Evolutionary conservation across 1,284 basidiomycete genomes (phyloP).

Genomic region (Rhodotorula sp.): DNA sequence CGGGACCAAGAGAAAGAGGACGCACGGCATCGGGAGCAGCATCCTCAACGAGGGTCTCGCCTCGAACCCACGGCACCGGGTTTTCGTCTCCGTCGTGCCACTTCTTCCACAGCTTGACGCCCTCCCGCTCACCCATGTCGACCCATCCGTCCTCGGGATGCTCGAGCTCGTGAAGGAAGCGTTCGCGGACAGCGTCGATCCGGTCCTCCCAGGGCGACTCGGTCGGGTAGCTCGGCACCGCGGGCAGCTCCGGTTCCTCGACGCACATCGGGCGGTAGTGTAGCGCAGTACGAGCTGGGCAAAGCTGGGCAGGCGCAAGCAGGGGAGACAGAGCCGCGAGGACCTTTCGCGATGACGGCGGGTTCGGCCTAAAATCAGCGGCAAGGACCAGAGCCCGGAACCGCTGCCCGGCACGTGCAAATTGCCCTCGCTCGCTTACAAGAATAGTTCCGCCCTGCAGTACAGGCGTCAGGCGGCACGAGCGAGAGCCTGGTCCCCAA

Average conservation of each 20-base stretch:
- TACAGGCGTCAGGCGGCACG: too few species aligned
- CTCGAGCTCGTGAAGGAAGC: slow-evolving; percentile 20
- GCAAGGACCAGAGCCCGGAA: too few species aligned
- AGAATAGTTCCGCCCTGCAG: too few species aligned
- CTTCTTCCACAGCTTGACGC: slow-evolving; percentile 17
- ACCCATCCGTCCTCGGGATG: slow-evolving; percentile 14
- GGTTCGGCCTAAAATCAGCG: too few species aligned
- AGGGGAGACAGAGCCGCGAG: neutral
- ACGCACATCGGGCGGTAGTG: slow-evolving; percentile 2
- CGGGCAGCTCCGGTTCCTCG: slow-evolving; percentile 20
- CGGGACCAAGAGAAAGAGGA: neutral
- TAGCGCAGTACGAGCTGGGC: neutral
- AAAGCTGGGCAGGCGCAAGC: neutral
- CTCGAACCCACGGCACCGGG: slow-evolving; percentile 17
- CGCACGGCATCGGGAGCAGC: slow-evolving; percentile 27
- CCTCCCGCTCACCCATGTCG: slow-evolving; percentile 18
- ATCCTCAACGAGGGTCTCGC: slow-evolving; percentile 26
- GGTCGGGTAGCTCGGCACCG: slow-evolving; percentile 18
- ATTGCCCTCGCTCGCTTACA: too few species aligned
- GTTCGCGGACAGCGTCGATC: slow-evolving; percentile 19
- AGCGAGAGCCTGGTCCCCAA: too few species aligned
- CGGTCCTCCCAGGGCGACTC: slow-evolving; percentile 5
- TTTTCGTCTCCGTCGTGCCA: slow-evolving; percentile 9
- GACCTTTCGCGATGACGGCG: neutral
- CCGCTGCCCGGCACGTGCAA: too few species aligned